Percentiles rank a stretch among this genome's conserved stretches.
phyloP scores from a whole-genome alignment of 305 asterid genomes.

The Solanum hybrid region DNA sequence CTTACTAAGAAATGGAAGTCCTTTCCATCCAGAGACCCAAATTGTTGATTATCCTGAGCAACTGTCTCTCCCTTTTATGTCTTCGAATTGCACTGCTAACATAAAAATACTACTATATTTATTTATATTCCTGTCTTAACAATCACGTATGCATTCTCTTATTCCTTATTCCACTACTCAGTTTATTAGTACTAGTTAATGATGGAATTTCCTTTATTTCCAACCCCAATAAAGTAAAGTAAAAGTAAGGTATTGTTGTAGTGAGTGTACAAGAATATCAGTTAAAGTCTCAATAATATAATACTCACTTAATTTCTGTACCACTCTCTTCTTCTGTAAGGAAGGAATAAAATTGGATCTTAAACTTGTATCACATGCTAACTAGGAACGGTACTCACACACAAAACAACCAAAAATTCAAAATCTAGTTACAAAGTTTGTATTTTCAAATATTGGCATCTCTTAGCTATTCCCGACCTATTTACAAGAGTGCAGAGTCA shows the following conservation, averaged over 20 bases:
- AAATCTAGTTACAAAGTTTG: background rate
- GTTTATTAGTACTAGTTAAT: background rate
- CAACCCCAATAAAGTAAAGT: background rate
- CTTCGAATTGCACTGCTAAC: background rate
- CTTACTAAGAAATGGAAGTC: background rate
- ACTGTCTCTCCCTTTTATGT: background rate
- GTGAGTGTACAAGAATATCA: background rate
- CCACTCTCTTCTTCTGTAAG: background rate
- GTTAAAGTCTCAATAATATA: background rate
- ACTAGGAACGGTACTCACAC: background rate
- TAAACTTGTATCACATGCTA: background rate
- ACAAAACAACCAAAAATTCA: background rate
- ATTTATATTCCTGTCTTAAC: background rate
- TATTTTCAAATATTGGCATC: background rate
- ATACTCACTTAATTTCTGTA: background rate
- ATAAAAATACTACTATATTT: background rate
- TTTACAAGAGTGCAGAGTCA: background rate
- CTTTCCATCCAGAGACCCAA: background rate
- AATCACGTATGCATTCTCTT: background rate
- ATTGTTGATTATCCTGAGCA: background rate
- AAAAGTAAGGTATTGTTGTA: background rate
- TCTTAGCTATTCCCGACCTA: background rate
- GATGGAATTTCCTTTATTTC: background rate
- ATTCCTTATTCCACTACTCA: background rate
- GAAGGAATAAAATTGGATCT: background rate